Base-by-base conservation (phyloP, 2,329 filamentous ascomycete species). In the Geosmithia putterillii region DNA sequence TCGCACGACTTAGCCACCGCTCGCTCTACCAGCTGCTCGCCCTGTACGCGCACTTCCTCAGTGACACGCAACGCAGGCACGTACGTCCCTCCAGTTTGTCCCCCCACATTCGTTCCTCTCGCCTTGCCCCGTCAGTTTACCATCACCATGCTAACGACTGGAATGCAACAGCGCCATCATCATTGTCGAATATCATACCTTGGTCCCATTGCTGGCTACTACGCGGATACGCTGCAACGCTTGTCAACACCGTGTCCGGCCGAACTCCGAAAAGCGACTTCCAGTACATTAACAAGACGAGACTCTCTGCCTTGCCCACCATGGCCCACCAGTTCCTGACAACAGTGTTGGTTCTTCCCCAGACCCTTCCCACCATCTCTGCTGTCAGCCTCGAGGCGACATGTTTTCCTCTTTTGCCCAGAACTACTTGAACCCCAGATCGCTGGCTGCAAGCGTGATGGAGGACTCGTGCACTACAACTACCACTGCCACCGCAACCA, bases 71-170 rank as follows among this genome's bases (percentile, higher is more conserved):
- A n/a, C n/a, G n/a, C n/a, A n/a, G n/a, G n/a, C n/a, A n/a, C n/a
- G n/a, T n/a, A n/a, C n/a, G n/a, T n/a, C n/a, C n/a, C n/a, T n/a
- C n/a, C n/a, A n/a, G 28, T 32, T 12, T 12, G 10, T 32, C 15
- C 28, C 28, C 28, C 28, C 28, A 32, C 28, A 9, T 7, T 32
- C 6, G n/a, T n/a, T 14, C 10, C 28, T 32, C 5, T 32, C 15
- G 6, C 10, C 28, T 28, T 28, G 21, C 37, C 28, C 37, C 36
- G 20, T 45, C 37, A 50, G 48, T 48, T 45, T 42, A 40, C 44
- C 49, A 62, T 64, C 60, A 58, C 61, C 61, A 58, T 57, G 62
- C 62, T 65, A 62, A 65, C 62, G 48, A 44, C 46, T 61, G 62
- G 62, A 65, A 65, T 65, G 61, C 49, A 58, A 51, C 44, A 48